Conservation (phyloP, 352 stramenopile genomes). For the Phytophthora hibernalis region DNA sequence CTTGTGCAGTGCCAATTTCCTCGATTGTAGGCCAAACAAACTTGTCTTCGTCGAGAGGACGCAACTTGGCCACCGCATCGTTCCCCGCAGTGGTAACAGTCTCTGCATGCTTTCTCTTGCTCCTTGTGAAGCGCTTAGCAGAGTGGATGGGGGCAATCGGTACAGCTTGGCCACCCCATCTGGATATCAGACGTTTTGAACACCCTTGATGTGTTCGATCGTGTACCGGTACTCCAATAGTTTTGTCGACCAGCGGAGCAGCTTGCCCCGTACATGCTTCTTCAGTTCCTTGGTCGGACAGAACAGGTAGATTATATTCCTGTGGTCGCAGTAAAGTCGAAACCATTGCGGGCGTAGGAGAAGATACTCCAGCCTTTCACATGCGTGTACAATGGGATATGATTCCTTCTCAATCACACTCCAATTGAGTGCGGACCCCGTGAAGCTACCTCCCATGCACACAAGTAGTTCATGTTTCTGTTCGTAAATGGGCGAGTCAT, state of each 20-base stretch:
- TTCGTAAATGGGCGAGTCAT: constrained; percentile 1
- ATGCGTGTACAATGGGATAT: too few relatives aligned
- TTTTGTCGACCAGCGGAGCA: constrained; percentile 20
- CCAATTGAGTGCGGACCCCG: constrained; percentile 21
- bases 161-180: constrained; percentile 9
- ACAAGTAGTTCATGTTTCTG: constrained; percentile 9
- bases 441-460: constrained; percentile 15
- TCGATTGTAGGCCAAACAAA: too few relatives aligned
- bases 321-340: constrained; percentile 16
- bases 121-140: neutral
- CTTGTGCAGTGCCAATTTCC: too few relatives aligned
- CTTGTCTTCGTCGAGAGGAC: too few relatives aligned
- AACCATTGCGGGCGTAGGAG: constrained; percentile 9
- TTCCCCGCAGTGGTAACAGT: neutral
- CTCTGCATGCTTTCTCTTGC: neutral
- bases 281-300: neutral
- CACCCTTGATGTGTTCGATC: constrained; percentile 25
- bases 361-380: constrained; percentile 15
- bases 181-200: constrained; percentile 24
- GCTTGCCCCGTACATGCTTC: constrained; percentile 1
- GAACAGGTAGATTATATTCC: constrained; percentile 21
- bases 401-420: too few relatives aligned
- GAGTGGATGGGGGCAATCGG: neutral
- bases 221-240: constrained; percentile 16
- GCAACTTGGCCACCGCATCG: neutral